Conservation (phyloP, 1,139 yeast species). For the Keqinozyma sinolaborantium region DNA sequence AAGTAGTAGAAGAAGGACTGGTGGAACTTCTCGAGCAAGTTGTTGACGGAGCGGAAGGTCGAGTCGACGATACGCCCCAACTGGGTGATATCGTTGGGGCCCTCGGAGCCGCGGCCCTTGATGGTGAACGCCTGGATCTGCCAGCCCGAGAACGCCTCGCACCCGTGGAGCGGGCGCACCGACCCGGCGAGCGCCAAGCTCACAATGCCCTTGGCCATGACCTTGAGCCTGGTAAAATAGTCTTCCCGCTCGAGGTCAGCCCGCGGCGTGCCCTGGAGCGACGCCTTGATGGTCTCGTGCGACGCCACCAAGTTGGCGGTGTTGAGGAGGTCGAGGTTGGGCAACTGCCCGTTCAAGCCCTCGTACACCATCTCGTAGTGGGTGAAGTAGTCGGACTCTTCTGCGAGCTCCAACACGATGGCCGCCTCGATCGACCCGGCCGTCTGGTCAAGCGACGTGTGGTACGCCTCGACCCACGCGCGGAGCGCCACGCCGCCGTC, state of each 20-base stretch:
- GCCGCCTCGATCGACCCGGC: slow-evolving; percentile 98
- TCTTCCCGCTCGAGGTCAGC: slow-evolving; percentile 43
- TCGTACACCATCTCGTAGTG: slow-evolving; percentile 74
- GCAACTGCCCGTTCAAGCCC: slow-evolving; percentile 93
- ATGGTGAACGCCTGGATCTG: slow-evolving; percentile 88
- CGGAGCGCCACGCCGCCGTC: slow-evolving; percentile 69
- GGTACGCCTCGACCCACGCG: slow-evolving; percentile 94
- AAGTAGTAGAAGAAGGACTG: slow-evolving; percentile 94
- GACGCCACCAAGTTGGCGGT: slow-evolving; percentile 68
- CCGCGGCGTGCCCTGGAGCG: slow-evolving; percentile 58
- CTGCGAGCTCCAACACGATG: slow-evolving; percentile 75
- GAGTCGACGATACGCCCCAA: slow-evolving; percentile 91
- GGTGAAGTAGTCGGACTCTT: slow-evolving; percentile 64
- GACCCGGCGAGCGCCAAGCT: slow-evolving; percentile 73
- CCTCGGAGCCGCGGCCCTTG: slow-evolving; percentile 57
- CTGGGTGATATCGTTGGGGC: slow-evolving; percentile 78
- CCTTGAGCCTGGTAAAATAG: slow-evolving; percentile 54
- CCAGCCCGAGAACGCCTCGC: slow-evolving; percentile 95
- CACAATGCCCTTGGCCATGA: slow-evolving; percentile 62
- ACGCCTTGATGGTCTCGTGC: slow-evolving; percentile 70
- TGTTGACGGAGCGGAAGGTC: slow-evolving; percentile 83
- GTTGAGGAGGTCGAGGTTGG: slow-evolving; percentile 86
- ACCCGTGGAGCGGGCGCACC: slow-evolving; percentile 54
- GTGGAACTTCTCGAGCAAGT: slow-evolving; percentile 90
- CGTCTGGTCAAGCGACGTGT: slow-evolving; percentile 76